These are phyloP conservation scores for Lentinula sp. DNA, from an alignment of 768 basidiomycete genomes.

Conservation along the genomic window DNA sequence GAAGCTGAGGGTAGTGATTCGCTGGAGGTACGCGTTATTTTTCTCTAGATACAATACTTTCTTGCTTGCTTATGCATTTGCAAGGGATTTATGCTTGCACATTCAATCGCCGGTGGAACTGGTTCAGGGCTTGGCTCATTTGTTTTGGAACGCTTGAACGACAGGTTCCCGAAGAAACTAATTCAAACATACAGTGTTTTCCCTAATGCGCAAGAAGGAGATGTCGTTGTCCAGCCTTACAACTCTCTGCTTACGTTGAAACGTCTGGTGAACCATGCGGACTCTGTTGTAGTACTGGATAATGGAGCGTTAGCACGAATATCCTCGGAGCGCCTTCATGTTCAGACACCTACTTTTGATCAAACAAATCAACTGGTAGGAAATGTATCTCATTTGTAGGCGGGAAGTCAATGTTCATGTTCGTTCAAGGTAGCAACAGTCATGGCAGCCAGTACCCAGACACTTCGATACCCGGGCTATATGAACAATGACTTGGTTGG, in stretches of 20 bases:
- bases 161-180: conserved; percentile 97
- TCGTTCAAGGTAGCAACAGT: conserved; percentile 81
- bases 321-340: conserved; percentile 85
- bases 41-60: too few species aligned
- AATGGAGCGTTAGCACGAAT: conserved; percentile 92
- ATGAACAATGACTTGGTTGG: conserved; percentile 99
- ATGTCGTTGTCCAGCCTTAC: conserved; percentile 98
- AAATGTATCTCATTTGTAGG: neutral
- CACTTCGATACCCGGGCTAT: conserved; percentile 93
- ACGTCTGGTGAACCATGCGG: conserved; percentile 91
- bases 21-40: conserved; percentile 61
- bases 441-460: conserved; percentile 96
- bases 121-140: conserved; percentile 99
- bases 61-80: neutral
- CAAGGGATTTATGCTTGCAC: conserved; percentile 98
- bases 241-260: conserved; percentile 93
- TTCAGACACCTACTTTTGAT: conserved; percentile 83
- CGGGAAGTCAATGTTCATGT: neutral
- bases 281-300: conserved; percentile 95
- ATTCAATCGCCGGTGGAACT: conserved; percentile 98
- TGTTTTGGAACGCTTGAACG: conserved; percentile 91
- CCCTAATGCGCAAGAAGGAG: conserved; percentile 87
- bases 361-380: conserved; percentile 88
- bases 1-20: conserved; percentile 98
- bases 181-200: conserved; percentile 99